These are phyloP conservation scores for Lepidium didymum DNA, from an alignment of 345 rosid genomes.

Conservation along the genomic window DNA sequence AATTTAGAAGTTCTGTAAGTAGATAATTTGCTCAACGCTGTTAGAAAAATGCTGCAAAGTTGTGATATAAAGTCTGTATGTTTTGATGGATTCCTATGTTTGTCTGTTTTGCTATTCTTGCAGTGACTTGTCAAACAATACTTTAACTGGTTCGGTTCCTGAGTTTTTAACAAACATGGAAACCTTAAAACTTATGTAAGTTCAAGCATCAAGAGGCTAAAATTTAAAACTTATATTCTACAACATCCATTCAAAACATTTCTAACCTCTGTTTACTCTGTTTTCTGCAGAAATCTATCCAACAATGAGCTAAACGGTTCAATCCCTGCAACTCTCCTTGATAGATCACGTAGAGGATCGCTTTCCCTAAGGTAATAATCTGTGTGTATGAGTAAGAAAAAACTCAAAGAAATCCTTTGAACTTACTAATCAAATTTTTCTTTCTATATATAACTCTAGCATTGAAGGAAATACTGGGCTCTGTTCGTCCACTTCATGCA, in stretches of 20 bases:
- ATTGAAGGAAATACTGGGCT: conserved; percentile 36
- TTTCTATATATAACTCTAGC: conserved; percentile 19
- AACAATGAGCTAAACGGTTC: conserved; percentile 41
- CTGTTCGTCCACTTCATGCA: conserved; percentile 27
- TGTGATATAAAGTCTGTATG: background rate
- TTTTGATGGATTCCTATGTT: background rate
- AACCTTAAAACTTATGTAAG: conserved; percentile 38
- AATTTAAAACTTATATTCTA: no score
- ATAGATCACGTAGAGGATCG: conserved; percentile 26
- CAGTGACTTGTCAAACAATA: conserved; percentile 56
- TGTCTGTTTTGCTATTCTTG: background rate
- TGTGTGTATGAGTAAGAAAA: background rate
- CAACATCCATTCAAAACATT: no score
- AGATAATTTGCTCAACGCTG: no score
- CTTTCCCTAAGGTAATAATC: conserved; percentile 33
- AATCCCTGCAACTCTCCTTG: conserved; percentile 38
- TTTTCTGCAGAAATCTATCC: conserved; percentile 33
- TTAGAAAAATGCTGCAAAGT: background rate
- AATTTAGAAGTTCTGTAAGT: conserved; percentile 44
- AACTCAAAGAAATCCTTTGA: background rate
- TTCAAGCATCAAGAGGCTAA: background rate
- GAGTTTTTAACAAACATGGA: conserved; percentile 29
- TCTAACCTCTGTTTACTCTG: conserved; percentile 2
- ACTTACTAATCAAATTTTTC: background rate
- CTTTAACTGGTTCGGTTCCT: conserved; percentile 43